Base-by-base conservation (phyloP, 768 basidiomycete genomes). In the Russula sp. region DNA sequence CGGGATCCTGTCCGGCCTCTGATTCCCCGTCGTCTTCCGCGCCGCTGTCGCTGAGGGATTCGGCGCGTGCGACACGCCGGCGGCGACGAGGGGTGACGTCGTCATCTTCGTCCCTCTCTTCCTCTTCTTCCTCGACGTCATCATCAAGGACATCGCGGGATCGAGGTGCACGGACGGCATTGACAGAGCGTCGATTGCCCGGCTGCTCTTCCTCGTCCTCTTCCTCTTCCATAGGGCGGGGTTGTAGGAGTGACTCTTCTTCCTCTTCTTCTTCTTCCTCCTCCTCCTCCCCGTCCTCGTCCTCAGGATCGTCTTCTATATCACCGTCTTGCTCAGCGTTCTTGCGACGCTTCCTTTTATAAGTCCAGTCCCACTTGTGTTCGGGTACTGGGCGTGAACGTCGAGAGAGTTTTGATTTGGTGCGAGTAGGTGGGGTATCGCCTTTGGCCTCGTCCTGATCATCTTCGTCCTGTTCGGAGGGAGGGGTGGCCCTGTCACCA, bases 311-410 rank as follows among this genome's bases (percentile, higher is more conserved):
- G 39, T 73, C 74, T 62, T 70, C 61, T 65, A 75, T 66, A 54
- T 51, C 60, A 59, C 71, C 52, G 63, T 69, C 64, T 72, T 72
- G 72, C 72, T 79, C 52, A 73, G 57, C 61, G 53, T 71, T 71
- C 46, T 69, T 71, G 45, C 57, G 61, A 29, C 46, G 50, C 41
- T 43, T 39, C 58, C 64, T 65, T 56, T 69, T 77, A 67, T 79
- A 79, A 14, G 84, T 88, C 90, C 90, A 93, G 29, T 81, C 88
- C 90, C 90, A 92, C 88, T 91, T 92, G 57, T 83, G 83, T 39
- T 84, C 84, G 34, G 90, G 88, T 1, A 89, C 84, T 62, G 90
- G 78, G 58, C 85, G 86, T 67, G 90, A 78, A 58, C 85, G 86
- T 67, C 85, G 81, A 55, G 84, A 80, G 69, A 83, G 82, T 71